Percentiles rank a stretch among this genome's conserved stretches.
These are phyloP conservation scores for Salix exigua DNA, from an alignment of 345 rosid species.

Conservation along the genomic window DNA sequence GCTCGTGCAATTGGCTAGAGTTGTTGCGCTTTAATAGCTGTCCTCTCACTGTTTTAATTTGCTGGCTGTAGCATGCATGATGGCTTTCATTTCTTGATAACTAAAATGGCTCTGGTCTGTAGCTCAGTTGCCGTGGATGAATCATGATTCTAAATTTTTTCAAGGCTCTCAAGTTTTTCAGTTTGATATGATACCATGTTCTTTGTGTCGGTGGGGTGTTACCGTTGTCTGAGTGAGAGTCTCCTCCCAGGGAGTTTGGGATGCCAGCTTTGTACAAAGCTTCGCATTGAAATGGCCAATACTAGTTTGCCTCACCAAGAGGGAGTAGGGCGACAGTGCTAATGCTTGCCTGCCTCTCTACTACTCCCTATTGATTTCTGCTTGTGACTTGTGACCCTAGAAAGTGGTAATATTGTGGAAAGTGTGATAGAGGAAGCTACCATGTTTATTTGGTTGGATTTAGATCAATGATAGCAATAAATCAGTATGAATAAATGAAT, in stretches of 20 bases:
- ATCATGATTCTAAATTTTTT: neutral
- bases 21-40: neutral
- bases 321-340: too few relatives aligned
- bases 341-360: too few relatives aligned
- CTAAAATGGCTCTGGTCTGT: neutral
- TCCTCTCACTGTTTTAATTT: neutral
- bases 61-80: neutral
- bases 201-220: neutral
- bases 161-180: neutral
- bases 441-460: neutral
- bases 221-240: neutral
- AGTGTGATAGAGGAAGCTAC: too few relatives aligned
- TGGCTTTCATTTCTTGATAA: neutral
- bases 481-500: neutral
- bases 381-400: too few relatives aligned
- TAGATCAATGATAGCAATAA: neutral
- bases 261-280: neutral
- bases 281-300: neutral
- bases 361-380: too few relatives aligned
- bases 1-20: neutral
- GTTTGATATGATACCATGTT: neutral
- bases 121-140: neutral
- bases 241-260: neutral
- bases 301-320: neutral
- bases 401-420: too few relatives aligned